Evolutionary conservation across 257 asterid species (phyloP).

Genomic region (Solanum microdontum): DNA sequence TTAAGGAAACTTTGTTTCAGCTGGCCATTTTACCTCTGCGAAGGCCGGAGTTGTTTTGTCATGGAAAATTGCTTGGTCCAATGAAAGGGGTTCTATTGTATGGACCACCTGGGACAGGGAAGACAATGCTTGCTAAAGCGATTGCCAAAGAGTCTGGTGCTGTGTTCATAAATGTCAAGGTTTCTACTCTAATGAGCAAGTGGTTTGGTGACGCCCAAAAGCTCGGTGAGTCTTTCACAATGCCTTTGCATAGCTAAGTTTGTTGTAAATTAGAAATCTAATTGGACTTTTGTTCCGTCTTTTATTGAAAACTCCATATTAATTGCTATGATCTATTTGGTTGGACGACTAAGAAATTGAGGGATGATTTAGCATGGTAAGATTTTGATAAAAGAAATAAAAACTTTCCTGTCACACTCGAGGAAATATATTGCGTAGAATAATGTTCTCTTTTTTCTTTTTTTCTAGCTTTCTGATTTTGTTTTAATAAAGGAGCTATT

Average conservation of each 20-base stretch:
- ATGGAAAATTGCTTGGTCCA: slow-evolving; percentile 89
- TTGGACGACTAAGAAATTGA: not conserved
- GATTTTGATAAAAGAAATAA: not conserved
- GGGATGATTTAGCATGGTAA: not conserved
- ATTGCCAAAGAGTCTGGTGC: slow-evolving; percentile 96
- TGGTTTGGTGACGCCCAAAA: slow-evolving; percentile 99
- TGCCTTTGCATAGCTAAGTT: not conserved
- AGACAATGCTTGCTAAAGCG: slow-evolving; percentile 98
- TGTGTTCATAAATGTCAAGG: slow-evolving; percentile 72
- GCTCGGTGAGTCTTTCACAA: slow-evolving; percentile 41
- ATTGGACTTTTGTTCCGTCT: not conserved
- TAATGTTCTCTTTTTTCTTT: not conserved
- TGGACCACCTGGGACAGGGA: slow-evolving; percentile 99
- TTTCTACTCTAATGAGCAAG: slow-evolving; percentile 91
- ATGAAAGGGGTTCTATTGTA: slow-evolving; percentile 86
- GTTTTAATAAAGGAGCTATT: not conserved
- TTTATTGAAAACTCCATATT: not conserved
- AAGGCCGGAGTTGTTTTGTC: slow-evolving; percentile 79
- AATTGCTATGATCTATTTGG: not conserved
- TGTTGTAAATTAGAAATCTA: not conserved
- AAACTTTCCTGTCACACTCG: not conserved
- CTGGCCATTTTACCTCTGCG: slow-evolving; percentile 75
- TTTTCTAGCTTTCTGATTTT: not conserved
- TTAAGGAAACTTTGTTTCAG: slow-evolving; percentile 61
- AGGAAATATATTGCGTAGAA: not conserved